Evolutionary conservation across 441 rosid species (phyloP), one percentile per base, ranked within the genome.

Genomic region (Brassica balearica): DNA sequence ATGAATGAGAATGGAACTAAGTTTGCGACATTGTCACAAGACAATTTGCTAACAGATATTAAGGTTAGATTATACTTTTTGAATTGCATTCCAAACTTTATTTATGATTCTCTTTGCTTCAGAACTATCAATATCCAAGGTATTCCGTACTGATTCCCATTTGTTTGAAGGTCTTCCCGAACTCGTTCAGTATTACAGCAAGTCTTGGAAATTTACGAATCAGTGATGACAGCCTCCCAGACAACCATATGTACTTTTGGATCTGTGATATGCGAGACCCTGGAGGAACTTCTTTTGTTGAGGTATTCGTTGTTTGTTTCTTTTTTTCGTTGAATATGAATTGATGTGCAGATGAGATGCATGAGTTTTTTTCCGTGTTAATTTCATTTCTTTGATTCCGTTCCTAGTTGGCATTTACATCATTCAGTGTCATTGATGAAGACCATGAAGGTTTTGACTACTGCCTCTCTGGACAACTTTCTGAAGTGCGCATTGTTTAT

Each of bases 191-290:
- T 79, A 92, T 96, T 71, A 86, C 86, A 65, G 99, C 99, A 75
- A 83, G 92, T 67, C 87, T 96, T 70, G 99, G 99, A 77, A 96
- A 96, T 86, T 81, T 96, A 81, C 89, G 91, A 82, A 92, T 96
- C 83, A 96, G 99, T 85, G 99, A 96, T 69, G 92, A 96, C 64
- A 91, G 98, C 85, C 99, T 96, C 81, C 93, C 95, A 34, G 81
- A 81, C 72, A 79, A 77, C 77, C 99, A 94, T 81, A 74, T 94
- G 86, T 96, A 96, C 86, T 96, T 86, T 85, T 89, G 97, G 99
- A 89, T 91, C 59, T 96, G 99, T 84, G 98, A 96, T 86, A 96
- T 91, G 98, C 92, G 99, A 82, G 91, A 94, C 86, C 95, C 98
- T 38, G 97, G 98, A 69, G 98, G 98, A 77, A 93, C 93, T 80